Evolutionary conservation across 2,329 filamentous ascomycete species (phyloP), one percentile per base, ranked within the genome.

Genomic region (Fusarium tricinctum): DNA sequence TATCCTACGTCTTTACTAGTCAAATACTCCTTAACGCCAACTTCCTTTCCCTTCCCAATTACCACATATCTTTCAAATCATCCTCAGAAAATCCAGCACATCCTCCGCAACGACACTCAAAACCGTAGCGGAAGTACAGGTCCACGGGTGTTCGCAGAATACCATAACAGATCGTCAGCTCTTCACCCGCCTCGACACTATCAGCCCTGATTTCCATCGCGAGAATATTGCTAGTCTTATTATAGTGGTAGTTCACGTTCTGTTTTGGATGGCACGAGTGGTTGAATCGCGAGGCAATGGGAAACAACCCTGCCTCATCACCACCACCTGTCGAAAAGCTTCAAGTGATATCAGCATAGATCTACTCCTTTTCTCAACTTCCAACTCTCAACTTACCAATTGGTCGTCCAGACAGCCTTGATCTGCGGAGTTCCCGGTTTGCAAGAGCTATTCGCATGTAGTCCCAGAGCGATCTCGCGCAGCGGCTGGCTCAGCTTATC

Each of bases 281-380:
- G 71, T 89, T 89, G 76, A 89, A 88, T 4, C 86, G 80, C 0
- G 86, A 83, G 0, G 83, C 84, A 8, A 85, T 77, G 1, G 83
- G 78, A 58, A 87, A 88, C 4, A 88, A 63, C 2, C 79, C 80
- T 0, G 79, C 81, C 8, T 74, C 68, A 5, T 68, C 66, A 1
- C 59, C 55, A 1, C 32, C 40, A 10, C 74, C 72, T 2, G 73
- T 68, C 42, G 80, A 77, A 51, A 79, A 78, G 44, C 64, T 69
- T 30, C n/a, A 26, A 10, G 45, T 14, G 20, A 12, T 12, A 17
- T 47, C 17, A 55, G 53, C 12, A 23, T 10, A 14, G 15, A 6
- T 12, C 7, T 9, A 6, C 10, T 10, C 14, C n/a, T 8, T 47
- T 39, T 23, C 26, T 40, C 23, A 56, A 23, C 1, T 15, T 45